A percentile compares a stretch with the other conserved stretches of the same genome.
Evolutionary conservation across 805 yeast species (phyloP).

Genomic region (Lachancea kluyveri): DNA sequence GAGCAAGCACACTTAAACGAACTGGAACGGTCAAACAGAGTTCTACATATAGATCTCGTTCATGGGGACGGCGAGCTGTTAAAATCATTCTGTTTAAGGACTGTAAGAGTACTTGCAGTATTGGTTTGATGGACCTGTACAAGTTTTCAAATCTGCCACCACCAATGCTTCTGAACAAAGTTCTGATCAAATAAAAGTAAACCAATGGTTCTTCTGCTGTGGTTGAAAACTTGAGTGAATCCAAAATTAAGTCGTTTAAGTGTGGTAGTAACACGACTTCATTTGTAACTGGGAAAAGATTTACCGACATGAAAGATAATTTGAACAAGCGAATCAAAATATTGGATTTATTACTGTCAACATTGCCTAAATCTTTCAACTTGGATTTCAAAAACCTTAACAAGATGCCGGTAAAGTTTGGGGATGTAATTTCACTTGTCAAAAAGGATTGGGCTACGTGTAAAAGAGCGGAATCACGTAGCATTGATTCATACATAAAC

Average conservation of each 20-base stretch:
- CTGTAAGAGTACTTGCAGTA: conserved; percentile 79
- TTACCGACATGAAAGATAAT: conserved; percentile 92
- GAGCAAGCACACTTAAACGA: conserved; percentile 85
- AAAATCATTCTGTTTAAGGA: conserved; percentile 77
- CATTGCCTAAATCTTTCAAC: conserved; percentile 72
- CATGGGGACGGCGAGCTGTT: conserved; percentile 82
- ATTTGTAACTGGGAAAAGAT: conserved; percentile 78
- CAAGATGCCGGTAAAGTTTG: conserved; percentile 82
- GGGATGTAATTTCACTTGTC: conserved; percentile 91
- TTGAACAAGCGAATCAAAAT: conserved; percentile 83
- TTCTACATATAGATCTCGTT: conserved; percentile 91
- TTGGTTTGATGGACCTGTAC: conserved; percentile 88
- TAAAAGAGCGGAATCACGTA: conserved; percentile 75
- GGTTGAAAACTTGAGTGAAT: conserved; percentile 72
- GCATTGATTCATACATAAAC: conserved; percentile 68
- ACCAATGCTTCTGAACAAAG: conserved; percentile 88
- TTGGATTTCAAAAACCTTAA: conserved; percentile 69
- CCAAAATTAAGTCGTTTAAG: conserved; percentile 72
- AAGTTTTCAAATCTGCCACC: conserved; percentile 94
- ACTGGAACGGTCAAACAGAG: conserved; percentile 95
- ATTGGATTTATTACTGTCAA: conserved; percentile 69
- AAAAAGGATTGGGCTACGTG: conserved; percentile 91
- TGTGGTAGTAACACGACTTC: conserved; percentile 88
- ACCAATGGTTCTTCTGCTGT: conserved; percentile 86
- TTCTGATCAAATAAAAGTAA: conserved; percentile 81